A percentile compares a stretch with the other conserved stretches of the same genome.
Conservation (phyloP, 2,329 filamentous ascomycete species). For the Chaetomiaceae sp. region DNA sequence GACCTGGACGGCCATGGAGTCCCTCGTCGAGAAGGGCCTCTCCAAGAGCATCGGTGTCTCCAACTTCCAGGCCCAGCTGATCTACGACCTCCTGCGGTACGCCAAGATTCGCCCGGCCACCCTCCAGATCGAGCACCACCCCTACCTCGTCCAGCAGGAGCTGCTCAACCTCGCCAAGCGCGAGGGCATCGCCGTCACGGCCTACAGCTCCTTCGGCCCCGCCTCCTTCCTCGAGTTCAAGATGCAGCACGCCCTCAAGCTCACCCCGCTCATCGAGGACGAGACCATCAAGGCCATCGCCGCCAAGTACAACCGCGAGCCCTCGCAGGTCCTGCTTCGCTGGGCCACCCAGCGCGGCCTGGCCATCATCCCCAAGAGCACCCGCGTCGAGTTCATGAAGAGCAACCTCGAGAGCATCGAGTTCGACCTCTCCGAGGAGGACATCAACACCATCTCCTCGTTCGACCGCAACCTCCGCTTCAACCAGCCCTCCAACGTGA, state of each 20-base stretch:
- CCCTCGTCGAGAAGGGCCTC: slow-evolving; percentile 63
- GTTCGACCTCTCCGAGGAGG: slow-evolving; percentile 62
- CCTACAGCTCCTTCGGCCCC: slow-evolving; percentile 80
- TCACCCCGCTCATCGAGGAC: slow-evolving; percentile 68
- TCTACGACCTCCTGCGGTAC: slow-evolving; percentile 77
- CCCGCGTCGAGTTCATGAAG: slow-evolving; percentile 46
- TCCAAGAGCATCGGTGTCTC: slow-evolving; percentile 71
- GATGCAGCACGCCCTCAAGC: slow-evolving; percentile 61
- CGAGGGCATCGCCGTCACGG: slow-evolving; percentile 70
- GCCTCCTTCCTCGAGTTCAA: slow-evolving; percentile 74
- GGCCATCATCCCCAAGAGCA: slow-evolving; percentile 79
- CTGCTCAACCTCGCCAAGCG: slow-evolving; percentile 66
- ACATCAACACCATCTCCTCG: slow-evolving; percentile 61
- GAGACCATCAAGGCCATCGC: slow-evolving; percentile 61
- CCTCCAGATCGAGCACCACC: slow-evolving; percentile 87
- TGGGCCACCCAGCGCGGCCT: slow-evolving; percentile 83
- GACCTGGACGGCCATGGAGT: slow-evolving; percentile 80
- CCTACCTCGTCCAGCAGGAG: slow-evolving; percentile 73
- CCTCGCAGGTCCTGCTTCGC: slow-evolving; percentile 76
- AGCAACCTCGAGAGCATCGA: slow-evolving; percentile 64
- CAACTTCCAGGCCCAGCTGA: slow-evolving; percentile 75
- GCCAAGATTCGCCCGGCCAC: slow-evolving; percentile 69
- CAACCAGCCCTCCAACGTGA: slow-evolving; percentile 59
- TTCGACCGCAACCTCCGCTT: slow-evolving; percentile 67
- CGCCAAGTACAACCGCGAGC: slow-evolving; percentile 64